Evolutionary conservation across 1,284 basidiomycete species (phyloP).

Genomic region (Cystobasidium slooffiae): DNA sequence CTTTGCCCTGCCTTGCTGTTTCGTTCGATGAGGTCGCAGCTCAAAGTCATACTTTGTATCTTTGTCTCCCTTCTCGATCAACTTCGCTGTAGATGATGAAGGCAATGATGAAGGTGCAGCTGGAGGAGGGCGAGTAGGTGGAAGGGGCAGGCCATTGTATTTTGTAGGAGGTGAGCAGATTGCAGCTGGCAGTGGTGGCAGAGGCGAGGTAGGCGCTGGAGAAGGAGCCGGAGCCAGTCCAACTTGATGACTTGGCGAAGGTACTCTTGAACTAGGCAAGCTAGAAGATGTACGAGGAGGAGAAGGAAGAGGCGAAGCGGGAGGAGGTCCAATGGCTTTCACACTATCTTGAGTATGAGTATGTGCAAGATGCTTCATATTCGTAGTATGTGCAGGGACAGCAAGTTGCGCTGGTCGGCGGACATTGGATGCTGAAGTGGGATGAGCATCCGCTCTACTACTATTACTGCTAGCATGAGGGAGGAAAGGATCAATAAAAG

Average conservation of each 20-base stretch:
- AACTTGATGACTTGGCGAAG: constrained; percentile 1
- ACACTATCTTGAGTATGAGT: background rate
- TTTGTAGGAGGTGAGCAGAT: constrained; percentile 2
- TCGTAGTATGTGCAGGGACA: background rate
- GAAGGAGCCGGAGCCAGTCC: background rate
- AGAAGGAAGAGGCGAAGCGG: constrained; percentile 17
- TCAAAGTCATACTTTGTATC: constrained; percentile 11
- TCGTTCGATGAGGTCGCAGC: constrained; percentile 16
- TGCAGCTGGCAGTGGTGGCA: background rate
- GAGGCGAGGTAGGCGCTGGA: background rate
- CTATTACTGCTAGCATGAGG: background rate
- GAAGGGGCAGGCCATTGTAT: background rate
- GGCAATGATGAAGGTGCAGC: background rate
- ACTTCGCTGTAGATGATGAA: background rate
- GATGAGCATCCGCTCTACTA: no score
- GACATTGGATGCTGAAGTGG: background rate
- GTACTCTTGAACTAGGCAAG: constrained; percentile 2
- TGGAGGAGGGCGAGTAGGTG: background rate
- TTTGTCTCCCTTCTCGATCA: background rate
- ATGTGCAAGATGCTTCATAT: background rate
- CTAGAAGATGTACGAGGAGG: constrained; percentile 9
- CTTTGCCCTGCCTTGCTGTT: constrained; percentile 23
- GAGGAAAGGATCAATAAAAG: constrained; percentile 31
- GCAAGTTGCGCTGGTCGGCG: background rate
- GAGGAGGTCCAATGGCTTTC: constrained; percentile 31